Percentiles rank a stretch among this genome's conserved stretches.
Evolutionary conservation across 768 basidiomycete species (phyloP).

Genomic region (Hygrophoropsis aurantiaca): DNA sequence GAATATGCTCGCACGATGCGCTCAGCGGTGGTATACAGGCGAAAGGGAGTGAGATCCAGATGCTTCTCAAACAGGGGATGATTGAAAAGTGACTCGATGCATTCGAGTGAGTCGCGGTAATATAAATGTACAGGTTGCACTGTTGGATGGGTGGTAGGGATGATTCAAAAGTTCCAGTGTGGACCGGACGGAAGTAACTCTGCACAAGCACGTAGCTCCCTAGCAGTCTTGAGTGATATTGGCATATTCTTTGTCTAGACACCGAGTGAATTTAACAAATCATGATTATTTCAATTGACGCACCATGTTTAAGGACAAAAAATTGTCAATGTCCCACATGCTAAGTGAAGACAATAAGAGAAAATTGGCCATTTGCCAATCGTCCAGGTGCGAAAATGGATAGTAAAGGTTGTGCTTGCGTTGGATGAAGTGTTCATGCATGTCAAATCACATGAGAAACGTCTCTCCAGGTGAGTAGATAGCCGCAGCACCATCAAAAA

Average conservation of each 20-base stretch:
- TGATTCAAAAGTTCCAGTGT: slow-evolving; percentile 19
- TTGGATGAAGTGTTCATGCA: slow-evolving; percentile 18
- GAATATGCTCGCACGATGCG: slow-evolving; percentile 12
- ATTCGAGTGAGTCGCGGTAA: slow-evolving; percentile 28
- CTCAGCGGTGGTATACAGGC: slow-evolving; percentile 11
- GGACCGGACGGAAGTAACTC: slow-evolving; percentile 29
- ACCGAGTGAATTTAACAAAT: slow-evolving; percentile 9
- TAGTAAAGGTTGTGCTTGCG: slow-evolving; percentile 27
- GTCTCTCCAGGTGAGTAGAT: too few species aligned
- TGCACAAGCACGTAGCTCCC: slow-evolving; percentile 21
- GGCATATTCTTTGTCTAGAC: slow-evolving; percentile 16
- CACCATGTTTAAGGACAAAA: slow-evolving; percentile 27
- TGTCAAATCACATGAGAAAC: too few species aligned
- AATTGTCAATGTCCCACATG: slow-evolving; percentile 26
- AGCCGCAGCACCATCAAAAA: too few species aligned
- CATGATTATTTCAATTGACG: not conserved
- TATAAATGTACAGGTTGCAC: slow-evolving; percentile 21
- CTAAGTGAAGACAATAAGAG: slow-evolving; percentile 28
- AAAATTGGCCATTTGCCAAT: slow-evolving; percentile 34
- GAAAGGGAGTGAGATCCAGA: slow-evolving; percentile 16
- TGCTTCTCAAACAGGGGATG: slow-evolving; percentile 22
- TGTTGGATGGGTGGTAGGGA: slow-evolving; percentile 16
- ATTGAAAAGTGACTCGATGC: slow-evolving; percentile 23
- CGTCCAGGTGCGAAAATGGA: slow-evolving; percentile 28
- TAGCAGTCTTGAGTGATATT: slow-evolving; percentile 26